phyloP scores from a whole-genome alignment of 805 yeast species.

The Grigorovia jiainica region DNA sequence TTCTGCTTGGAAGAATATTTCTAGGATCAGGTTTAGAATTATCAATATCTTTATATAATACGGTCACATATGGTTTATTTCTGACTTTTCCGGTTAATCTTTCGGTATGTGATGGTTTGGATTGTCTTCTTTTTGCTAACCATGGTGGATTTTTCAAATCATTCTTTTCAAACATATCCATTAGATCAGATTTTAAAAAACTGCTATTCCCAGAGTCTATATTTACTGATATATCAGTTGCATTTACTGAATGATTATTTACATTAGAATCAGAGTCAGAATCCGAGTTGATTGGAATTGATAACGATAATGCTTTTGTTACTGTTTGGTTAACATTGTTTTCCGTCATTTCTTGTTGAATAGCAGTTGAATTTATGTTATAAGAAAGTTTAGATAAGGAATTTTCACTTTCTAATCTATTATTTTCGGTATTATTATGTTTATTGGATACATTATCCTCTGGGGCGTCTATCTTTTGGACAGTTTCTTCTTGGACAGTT shows the following conservation, averaged over 20 bases:
- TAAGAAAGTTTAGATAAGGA: no score
- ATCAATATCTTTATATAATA: constrained; percentile 22
- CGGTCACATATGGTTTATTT: constrained; percentile 24
- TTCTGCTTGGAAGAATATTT: constrained; percentile 21
- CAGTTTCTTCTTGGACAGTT: no score
- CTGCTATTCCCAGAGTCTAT: constrained; percentile 15
- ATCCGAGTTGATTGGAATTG: neutral
- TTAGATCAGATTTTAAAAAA: constrained; percentile 22
- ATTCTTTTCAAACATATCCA: constrained; percentile 20
- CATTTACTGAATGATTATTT: neutral
- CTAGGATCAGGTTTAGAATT: constrained; percentile 25
- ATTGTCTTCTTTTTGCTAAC: constrained; percentile 6
- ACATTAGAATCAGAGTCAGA: neutral
- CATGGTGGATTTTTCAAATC: constrained; percentile 13
- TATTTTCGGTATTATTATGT: no score
- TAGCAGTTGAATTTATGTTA: no score
- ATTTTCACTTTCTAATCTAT: no score
- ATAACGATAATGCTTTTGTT: neutral
- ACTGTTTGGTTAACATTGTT: no score
- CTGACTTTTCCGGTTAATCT: constrained; percentile 3
- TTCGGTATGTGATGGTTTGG: neutral
- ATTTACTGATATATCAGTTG: constrained; percentile 10
- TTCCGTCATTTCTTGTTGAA: no score
- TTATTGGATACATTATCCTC: no score
- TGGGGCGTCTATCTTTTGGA: no score